Evolutionary conservation across 139 green algal genomes (phyloP).

Genomic region (Asterochloris sp.): DNA sequence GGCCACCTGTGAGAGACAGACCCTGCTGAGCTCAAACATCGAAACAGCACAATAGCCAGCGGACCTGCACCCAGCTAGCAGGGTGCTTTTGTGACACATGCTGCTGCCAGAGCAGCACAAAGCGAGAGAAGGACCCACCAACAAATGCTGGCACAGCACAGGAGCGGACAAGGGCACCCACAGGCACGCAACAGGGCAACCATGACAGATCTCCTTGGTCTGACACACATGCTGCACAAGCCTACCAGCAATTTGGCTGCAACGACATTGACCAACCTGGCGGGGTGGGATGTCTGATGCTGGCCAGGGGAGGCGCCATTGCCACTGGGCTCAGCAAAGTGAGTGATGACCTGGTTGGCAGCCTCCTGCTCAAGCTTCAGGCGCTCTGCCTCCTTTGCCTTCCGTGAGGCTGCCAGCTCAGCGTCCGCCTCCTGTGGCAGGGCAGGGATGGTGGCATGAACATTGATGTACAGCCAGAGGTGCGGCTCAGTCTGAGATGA

Average conservation of each 20-base stretch:
- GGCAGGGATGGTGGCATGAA: not conserved
- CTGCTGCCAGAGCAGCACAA: not conserved
- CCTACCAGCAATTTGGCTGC: not conserved
- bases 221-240: not conserved
- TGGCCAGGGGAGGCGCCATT: not conserved
- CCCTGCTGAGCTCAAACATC: too few relatives aligned
- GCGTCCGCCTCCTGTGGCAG: conserved; percentile 6
- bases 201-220: not conserved
- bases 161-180: not conserved
- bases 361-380: not conserved
- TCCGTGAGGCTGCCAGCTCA: conserved; percentile 1
- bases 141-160: not conserved
- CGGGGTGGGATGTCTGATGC: not conserved
- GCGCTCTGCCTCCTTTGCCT: not conserved
- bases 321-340: not conserved
- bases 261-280: not conserved
- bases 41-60: too few relatives aligned
- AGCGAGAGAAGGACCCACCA: not conserved
- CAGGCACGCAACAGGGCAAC: too few relatives aligned
- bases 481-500: not conserved
- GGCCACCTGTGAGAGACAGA: not conserved
- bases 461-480: not conserved
- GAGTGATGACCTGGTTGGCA: not conserved
- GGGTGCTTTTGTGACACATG: not conserved
- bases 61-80: not conserved